Conservation (phyloP, 148 eudicot genomes). For the Gaultheria prostrata region DNA sequence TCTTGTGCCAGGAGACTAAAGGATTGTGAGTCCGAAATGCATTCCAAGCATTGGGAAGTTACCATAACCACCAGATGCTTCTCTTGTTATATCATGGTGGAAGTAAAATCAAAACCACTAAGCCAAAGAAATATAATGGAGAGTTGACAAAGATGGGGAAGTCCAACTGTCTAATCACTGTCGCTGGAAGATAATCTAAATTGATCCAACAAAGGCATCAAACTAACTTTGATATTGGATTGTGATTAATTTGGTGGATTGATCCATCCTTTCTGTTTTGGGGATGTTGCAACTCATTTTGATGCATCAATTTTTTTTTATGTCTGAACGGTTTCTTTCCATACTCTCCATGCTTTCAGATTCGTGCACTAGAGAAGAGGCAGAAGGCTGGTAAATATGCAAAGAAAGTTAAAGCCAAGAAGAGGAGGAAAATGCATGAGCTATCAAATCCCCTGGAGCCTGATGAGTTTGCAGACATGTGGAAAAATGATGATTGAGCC, state of each 20-base stretch:
- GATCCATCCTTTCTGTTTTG: neutral
- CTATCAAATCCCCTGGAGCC: constrained; percentile 67
- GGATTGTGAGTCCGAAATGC: no score
- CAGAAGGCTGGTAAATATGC: constrained; percentile 83
- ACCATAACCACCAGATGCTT: neutral
- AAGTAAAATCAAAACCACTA: neutral
- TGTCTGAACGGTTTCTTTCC: neutral
- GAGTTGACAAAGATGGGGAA: neutral
- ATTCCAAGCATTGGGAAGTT: neutral
- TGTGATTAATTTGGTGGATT: neutral
- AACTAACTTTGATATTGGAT: neutral
- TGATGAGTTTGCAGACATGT: constrained; percentile 93
- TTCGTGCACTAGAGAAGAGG: constrained; percentile 81
- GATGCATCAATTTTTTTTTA: neutral
- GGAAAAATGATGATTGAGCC: constrained; percentile 53
- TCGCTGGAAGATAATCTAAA: neutral
- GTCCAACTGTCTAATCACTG: neutral
- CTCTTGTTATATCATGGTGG: neutral
- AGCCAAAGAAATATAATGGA: neutral
- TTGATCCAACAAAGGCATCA: neutral
- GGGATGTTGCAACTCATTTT: neutral
- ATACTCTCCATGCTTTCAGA: constrained; percentile 29
- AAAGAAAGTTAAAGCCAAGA: constrained; percentile 90
- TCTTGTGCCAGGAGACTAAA: no score
- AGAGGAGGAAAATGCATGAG: constrained; percentile 84